Conservation (phyloP, 2,329 filamentous ascomycete species). For the Huntiella bhutanensis region DNA sequence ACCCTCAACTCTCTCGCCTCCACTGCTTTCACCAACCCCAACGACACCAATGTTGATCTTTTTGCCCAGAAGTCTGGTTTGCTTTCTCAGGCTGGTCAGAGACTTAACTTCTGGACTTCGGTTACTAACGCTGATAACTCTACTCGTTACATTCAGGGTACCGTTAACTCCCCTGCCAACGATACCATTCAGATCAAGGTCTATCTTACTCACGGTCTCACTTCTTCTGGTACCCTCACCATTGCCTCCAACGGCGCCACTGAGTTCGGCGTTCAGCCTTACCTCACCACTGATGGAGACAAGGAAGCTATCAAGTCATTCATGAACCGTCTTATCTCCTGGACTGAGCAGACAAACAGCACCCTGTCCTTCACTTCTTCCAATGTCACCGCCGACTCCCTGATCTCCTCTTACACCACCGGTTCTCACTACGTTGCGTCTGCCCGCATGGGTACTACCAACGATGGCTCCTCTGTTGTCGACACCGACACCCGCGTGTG, state of each 20-base stretch:
- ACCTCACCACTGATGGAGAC: constrained; percentile 38
- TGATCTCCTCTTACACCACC: constrained; percentile 40
- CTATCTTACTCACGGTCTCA: constrained; percentile 45
- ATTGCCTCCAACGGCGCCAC: constrained; percentile 41
- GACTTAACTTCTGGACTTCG: constrained; percentile 28
- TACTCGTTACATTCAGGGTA: constrained; percentile 30
- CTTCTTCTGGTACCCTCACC: constrained; percentile 39
- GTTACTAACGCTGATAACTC: constrained; percentile 27
- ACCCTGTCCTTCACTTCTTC: constrained; percentile 25
- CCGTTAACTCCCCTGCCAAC: constrained; percentile 46
- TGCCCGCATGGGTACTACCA: constrained; percentile 11
- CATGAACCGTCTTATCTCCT: constrained; percentile 31
- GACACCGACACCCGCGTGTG: constrained; percentile 45
- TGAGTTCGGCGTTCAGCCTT: constrained; percentile 40
- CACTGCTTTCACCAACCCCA: constrained; percentile 16
- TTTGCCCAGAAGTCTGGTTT: constrained; percentile 22
- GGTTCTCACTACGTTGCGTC: constrained; percentile 33
- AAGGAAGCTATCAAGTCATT: constrained; percentile 43
- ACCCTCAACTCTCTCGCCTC: constrained; percentile 12
- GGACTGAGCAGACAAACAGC: constrained; percentile 30
- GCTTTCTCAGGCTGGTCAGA: constrained; percentile 26
- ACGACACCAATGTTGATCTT: constrained; percentile 16
- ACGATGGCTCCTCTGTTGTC: constrained; percentile 37
- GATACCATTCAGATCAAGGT: constrained; percentile 34
- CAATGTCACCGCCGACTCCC: constrained; percentile 29